A percentile compares a stretch with the other conserved stretches of the same genome.
phyloP scores from a whole-genome alignment of 2,329 filamentous ascomycete species.

The Neofusicoccum parvum region DNA sequence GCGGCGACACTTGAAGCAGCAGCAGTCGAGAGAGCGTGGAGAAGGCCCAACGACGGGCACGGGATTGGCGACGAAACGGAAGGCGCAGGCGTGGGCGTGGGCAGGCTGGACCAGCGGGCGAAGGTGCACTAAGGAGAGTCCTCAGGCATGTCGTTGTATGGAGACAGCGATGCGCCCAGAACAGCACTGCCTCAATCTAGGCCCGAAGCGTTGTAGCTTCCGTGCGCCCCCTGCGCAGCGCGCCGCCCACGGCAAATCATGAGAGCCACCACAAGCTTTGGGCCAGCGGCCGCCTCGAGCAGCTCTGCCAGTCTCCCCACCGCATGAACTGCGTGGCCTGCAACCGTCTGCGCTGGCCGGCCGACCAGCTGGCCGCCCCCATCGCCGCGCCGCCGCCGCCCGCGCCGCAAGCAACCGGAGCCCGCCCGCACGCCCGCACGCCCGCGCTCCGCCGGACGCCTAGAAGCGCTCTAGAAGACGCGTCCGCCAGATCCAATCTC shows the following conservation, averaged over 20 bases:
- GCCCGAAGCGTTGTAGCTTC: constrained; percentile 4
- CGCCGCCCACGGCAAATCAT: constrained; percentile 16
- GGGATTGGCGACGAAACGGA: not conserved
- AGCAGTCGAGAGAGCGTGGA: not conserved
- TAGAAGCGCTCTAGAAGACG: constrained; percentile 11
- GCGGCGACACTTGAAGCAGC: constrained; percentile 5
- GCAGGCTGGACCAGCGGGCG: constrained; percentile 1
- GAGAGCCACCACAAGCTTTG: constrained; percentile 4
- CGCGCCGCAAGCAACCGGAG: not conserved
- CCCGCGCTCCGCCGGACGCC: not conserved
- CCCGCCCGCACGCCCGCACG: not conserved
- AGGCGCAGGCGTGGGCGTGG: not conserved
- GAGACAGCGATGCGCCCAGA: constrained; percentile 20
- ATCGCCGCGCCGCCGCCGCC: not conserved
- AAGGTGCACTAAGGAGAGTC: constrained; percentile 16
- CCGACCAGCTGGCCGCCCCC: not conserved
- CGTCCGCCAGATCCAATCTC: constrained; percentile 1
- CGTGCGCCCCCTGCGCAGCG: constrained; percentile 15
- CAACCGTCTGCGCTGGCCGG: not conserved
- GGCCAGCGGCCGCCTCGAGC: constrained; percentile 10
- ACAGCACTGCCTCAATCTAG: constrained; percentile 20
- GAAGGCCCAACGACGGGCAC: not conserved
- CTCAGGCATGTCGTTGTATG: constrained; percentile 18
- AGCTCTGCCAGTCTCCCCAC: constrained; percentile 1
- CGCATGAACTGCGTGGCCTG: not conserved